phyloP scores from a whole-genome alignment of 805 yeast species.

The Saturnispora hagleri region DNA sequence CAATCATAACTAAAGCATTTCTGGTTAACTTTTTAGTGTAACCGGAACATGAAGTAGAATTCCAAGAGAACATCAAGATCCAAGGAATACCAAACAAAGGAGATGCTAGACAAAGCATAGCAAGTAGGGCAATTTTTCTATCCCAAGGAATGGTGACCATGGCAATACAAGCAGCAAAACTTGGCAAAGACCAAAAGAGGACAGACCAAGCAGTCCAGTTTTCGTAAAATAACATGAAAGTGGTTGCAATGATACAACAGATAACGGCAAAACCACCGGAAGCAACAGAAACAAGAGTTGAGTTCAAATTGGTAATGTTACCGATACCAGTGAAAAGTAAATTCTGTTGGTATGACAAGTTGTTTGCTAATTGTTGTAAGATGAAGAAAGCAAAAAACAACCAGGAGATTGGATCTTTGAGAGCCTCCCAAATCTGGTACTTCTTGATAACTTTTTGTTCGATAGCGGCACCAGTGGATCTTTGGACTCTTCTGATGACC shows the following conservation, averaged over 20 bases:
- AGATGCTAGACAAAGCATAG: conserved; percentile 40
- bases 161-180: conserved; percentile 30
- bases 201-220: conserved; percentile 25
- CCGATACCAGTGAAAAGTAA: conserved; percentile 13
- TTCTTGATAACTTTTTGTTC: conserved; percentile 36
- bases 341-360: conserved; percentile 16
- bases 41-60: conserved; percentile 34
- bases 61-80: conserved; percentile 24
- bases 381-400: conserved; percentile 24
- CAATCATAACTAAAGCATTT: conserved; percentile 35
- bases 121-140: conserved; percentile 37
- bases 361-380: conserved; percentile 18
- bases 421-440: conserved; percentile 36
- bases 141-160: conserved; percentile 27
- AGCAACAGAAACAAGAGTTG: conserved; percentile 18
- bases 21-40: conserved; percentile 41
- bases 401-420: conserved; percentile 39
- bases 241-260: conserved; percentile 17
- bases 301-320: conserved; percentile 13
- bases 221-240: conserved; percentile 10
- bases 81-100: conserved; percentile 27
- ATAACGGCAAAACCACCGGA: conserved; percentile 18
- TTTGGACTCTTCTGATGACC: conserved; percentile 33
- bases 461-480: conserved; percentile 28
- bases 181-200: conserved; percentile 33